These are phyloP conservation scores for Lepidium campestre DNA, from an alignment of 441 rosid genomes.

Conservation along the genomic window DNA sequence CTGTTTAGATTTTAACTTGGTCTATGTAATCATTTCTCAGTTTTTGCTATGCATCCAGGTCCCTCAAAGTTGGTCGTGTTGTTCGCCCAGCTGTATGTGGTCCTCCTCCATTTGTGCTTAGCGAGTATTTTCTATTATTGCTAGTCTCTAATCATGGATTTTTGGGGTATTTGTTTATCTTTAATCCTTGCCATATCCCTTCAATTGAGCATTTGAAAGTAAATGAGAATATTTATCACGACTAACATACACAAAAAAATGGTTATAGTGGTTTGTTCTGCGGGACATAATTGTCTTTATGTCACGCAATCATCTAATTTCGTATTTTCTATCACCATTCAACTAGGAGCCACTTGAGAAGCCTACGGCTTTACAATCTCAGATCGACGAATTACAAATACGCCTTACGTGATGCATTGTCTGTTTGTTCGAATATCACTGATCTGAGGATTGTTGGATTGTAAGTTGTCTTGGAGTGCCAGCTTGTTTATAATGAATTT, in stretches of 20 bases:
- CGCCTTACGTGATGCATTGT: constrained; percentile 43
- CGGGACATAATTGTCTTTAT: too few relatives aligned
- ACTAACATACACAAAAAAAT: not conserved
- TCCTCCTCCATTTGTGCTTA: constrained; percentile 36
- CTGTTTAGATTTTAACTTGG: not conserved
- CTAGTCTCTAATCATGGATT: constrained; percentile 7
- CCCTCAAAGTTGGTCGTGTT: constrained; percentile 57
- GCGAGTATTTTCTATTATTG: constrained; percentile 51
- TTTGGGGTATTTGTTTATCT: constrained; percentile 8
- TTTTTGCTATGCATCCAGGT: constrained; percentile 31
- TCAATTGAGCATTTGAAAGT: not conserved
- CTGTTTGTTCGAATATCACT: constrained; percentile 56
- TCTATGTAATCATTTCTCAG: not conserved
- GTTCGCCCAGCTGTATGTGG: not conserved
- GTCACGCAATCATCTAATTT: constrained; percentile 7
- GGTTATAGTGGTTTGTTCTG: not conserved
- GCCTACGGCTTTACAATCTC: constrained; percentile 61
- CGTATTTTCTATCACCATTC: constrained; percentile 3
- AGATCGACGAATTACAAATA: constrained; percentile 18
- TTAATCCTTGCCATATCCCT: not conserved
- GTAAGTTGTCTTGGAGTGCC: constrained; percentile 41
- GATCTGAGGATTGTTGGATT: constrained; percentile 84
- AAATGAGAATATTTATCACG: not conserved
- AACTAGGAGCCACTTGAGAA: constrained; percentile 54
- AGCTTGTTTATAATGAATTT: not conserved